Percentiles rank a stretch among this genome's conserved stretches.
Conservation (phyloP, 306 rosid genomes). For the Rosa persica region DNA sequence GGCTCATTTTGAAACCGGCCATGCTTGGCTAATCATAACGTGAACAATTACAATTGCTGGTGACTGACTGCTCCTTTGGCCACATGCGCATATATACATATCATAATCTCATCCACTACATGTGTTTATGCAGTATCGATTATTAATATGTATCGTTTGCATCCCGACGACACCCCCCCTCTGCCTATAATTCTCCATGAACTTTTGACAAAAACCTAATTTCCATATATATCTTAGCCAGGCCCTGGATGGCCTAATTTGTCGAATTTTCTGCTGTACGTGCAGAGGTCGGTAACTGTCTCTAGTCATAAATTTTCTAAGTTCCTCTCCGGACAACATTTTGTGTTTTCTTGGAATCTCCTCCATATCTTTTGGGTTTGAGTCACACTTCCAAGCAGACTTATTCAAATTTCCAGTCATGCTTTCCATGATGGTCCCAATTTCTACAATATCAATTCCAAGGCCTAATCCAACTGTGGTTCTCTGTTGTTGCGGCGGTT, state of each 20-base stretch:
- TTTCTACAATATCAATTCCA: too few species aligned
- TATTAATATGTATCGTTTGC: not conserved
- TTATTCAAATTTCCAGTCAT: too few species aligned
- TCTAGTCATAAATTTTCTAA: too few species aligned
- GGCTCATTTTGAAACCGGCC: not conserved
- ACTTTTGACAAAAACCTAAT: not conserved
- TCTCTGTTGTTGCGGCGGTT: too few species aligned
- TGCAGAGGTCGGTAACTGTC: too few species aligned
- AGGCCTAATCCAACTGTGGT: too few species aligned
- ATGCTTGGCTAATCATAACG: not conserved
- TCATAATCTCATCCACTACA: not conserved
- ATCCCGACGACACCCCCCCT: not conserved
- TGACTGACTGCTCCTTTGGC: not conserved
- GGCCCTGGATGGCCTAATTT: not conserved
- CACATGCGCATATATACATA: not conserved
- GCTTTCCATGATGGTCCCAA: too few species aligned
- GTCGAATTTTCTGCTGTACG: not conserved
- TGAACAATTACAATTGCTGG: not conserved
- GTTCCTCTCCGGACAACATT: too few species aligned
- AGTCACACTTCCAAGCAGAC: too few species aligned
- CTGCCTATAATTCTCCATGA: not conserved
- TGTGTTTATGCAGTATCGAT: not conserved
- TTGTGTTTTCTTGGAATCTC: too few species aligned
- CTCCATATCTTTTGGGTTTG: too few species aligned
- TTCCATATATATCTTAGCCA: not conserved